phyloP scores from a whole-genome alignment of 1,284 basidiomycete genomes.

The Trametes sp. region DNA sequence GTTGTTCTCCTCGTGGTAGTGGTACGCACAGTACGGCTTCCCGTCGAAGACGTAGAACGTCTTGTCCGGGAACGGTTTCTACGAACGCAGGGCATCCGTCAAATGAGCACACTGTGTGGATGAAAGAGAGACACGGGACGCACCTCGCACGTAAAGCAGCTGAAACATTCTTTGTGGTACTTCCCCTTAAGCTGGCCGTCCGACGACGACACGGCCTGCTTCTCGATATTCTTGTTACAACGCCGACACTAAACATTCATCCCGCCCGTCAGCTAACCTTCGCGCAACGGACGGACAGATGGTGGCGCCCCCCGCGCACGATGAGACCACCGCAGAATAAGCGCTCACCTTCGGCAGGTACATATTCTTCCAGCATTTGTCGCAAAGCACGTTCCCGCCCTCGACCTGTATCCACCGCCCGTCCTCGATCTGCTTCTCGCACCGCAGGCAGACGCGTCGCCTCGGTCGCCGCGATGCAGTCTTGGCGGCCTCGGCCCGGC shows the following conservation, averaged over 20 bases:
- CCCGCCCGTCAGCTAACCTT: slow-evolving; percentile 16
- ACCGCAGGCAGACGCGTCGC: slow-evolving; percentile 67
- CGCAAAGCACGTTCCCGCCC: slow-evolving; percentile 80
- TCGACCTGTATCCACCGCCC: slow-evolving; percentile 84
- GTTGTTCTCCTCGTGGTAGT: slow-evolving; percentile 89
- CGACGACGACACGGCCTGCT: slow-evolving; percentile 87
- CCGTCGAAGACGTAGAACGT: slow-evolving; percentile 90
- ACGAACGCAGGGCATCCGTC: slow-evolving; percentile 16
- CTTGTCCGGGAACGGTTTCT: slow-evolving; percentile 90
- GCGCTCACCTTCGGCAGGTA: slow-evolving; percentile 83
- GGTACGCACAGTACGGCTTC: slow-evolving; percentile 87
- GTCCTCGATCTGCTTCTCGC: slow-evolving; percentile 74
- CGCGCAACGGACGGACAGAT: background rate
- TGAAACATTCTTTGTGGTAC: slow-evolving; percentile 90
- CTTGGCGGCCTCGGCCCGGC: slow-evolving; percentile 38
- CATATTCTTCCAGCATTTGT: slow-evolving; percentile 92
- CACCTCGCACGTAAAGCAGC: slow-evolving; percentile 82
- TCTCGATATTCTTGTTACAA: slow-evolving; percentile 86
- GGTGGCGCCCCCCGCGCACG: background rate
- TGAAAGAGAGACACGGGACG: slow-evolving; percentile 34
- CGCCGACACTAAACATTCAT: slow-evolving; percentile 71
- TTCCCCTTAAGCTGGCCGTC: slow-evolving; percentile 94
- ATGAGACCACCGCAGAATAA: slow-evolving; percentile 1
- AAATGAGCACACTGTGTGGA: slow-evolving; percentile 6
- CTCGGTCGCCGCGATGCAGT: slow-evolving; percentile 42